Evolutionary conservation across 2,329 filamentous ascomycete species (phyloP), one percentile per base, ranked within the genome.

Genomic region (Ceratocystiopsis sp.): DNA sequence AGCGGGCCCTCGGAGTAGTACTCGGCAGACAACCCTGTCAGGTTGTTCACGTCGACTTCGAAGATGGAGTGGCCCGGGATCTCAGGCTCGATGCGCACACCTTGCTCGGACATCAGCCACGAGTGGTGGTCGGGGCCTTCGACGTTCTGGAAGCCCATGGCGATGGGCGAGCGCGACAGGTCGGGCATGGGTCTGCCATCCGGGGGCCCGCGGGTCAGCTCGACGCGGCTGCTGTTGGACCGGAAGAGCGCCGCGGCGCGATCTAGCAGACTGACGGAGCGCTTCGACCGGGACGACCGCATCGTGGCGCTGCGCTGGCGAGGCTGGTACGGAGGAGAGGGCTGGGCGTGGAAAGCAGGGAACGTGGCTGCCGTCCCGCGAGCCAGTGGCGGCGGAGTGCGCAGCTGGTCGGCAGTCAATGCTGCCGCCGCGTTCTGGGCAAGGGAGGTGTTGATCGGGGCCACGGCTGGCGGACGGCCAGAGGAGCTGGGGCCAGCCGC

Each of bases 1-100:
- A 55, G 33, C 7, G 53, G 53, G 8, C 49, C 50, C 12, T 50
- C 50, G 5, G 51, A 50, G 43, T 54, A 53, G 43, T 53, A 53
- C n/a, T 51, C 49, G 25, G 50, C 53, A n/a, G 52, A 49, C 4
- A 48, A 48, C 17, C 53, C 53, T 11, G 51, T 50, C n/a, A 49
- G 42, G 32, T 53, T 45, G 18, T 52, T 42, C 14, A 44, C 40
- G 17, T 49, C 42, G 29, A 45, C 38, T 16, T 48, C 46, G 21
- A 49, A 52, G 9, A 44, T 35, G n/a, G 32, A 12, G 8, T 43
- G 39, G 15, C 37, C 40, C 2, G 38, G 35, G n/a, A 40, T 35
- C 25, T 37, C 33, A 42, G 39, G 37, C 35, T 37, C n/a, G 45
- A 45, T 34, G 14, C 40, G 34, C n/a, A 48, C 36, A 35, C 46